Conservation (phyloP, 2,329 filamentous ascomycete species). For the Sporothrix inflata region DNA sequence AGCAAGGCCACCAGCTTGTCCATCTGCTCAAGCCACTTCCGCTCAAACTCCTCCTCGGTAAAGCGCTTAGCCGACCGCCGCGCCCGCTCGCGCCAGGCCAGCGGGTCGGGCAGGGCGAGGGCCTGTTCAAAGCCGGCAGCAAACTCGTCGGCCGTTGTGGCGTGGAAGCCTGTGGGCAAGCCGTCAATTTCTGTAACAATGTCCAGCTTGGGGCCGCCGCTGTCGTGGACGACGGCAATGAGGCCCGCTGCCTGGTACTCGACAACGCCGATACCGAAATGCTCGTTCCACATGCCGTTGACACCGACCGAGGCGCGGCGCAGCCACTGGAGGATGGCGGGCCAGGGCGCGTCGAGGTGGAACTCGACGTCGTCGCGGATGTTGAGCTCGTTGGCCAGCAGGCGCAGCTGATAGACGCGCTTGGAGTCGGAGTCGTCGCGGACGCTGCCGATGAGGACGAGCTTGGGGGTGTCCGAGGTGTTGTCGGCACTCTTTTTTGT, state of each 20-base stretch:
- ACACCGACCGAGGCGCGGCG: constrained; percentile 79
- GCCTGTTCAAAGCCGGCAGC: constrained; percentile 79
- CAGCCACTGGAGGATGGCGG: constrained; percentile 80
- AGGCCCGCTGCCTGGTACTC: constrained; percentile 96
- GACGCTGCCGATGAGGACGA: constrained; percentile 91
- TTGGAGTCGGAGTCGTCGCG: constrained; percentile 79
- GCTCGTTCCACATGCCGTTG: constrained; percentile 99
- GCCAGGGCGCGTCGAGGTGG: constrained; percentile 87
- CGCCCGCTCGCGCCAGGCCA: constrained; percentile 76
- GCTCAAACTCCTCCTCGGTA: constrained; percentile 81
- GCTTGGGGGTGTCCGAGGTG: constrained; percentile 52
- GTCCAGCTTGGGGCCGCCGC: constrained; percentile 88
- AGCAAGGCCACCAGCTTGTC: constrained; percentile 64
- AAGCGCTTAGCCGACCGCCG: constrained; percentile 80
- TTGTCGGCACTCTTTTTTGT: background rate
- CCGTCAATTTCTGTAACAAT: constrained; percentile 85
- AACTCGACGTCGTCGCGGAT: constrained; percentile 87
- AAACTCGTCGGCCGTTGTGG: constrained; percentile 76
- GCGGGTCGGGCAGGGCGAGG: constrained; percentile 69
- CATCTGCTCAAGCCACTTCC: constrained; percentile 77
- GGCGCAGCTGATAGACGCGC: constrained; percentile 82
- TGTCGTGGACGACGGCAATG: constrained; percentile 90
- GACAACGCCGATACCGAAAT: constrained; percentile 97
- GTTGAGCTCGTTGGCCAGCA: constrained; percentile 82
- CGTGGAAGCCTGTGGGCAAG: constrained; percentile 85